Evolutionary conservation across 2,329 filamentous ascomycete genomes (phyloP).

Genomic region (Talaromyces sp.): DNA sequence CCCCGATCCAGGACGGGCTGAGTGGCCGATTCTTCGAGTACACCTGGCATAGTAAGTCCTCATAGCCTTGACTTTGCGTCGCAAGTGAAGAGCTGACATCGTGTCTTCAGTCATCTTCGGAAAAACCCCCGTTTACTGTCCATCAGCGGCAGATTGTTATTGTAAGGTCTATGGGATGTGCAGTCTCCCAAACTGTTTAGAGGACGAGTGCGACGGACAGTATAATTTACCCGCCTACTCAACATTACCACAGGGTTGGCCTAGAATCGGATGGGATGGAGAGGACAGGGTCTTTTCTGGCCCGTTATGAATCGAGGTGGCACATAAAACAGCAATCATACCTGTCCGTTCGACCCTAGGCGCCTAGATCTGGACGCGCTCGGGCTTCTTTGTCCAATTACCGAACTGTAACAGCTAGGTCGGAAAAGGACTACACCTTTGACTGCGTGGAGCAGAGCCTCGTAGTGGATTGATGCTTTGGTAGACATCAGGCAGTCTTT

Average conservation of each 20-base stretch:
- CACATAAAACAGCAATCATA: background rate
- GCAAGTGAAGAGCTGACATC: background rate
- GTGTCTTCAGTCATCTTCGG: constrained; percentile 14
- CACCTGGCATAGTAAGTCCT: constrained; percentile 44
- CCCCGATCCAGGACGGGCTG: constrained; percentile 45
- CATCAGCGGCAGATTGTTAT: constrained; percentile 16
- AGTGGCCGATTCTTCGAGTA: constrained; percentile 53
- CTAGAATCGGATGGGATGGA: constrained; percentile 15
- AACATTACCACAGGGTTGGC: constrained; percentile 13
- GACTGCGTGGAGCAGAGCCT: background rate
- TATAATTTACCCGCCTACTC: constrained; percentile 13
- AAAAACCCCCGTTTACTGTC: constrained; percentile 13
- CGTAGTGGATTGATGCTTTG: background rate
- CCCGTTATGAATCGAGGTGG: background rate
- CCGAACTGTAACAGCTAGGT: background rate
- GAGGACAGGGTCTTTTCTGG: constrained; percentile 11
- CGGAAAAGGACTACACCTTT: background rate
- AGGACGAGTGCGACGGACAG: constrained; percentile 11
- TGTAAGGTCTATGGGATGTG: constrained; percentile 18
- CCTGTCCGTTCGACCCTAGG: background rate
- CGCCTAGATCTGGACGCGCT: background rate
- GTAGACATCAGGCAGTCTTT: background rate
- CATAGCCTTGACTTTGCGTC: background rate
- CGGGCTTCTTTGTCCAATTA: no score
- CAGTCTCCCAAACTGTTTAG: constrained; percentile 7